Base-by-base conservation (phyloP, 2,329 filamentous ascomycete genomes). In the Fusarium decemcellulare region DNA sequence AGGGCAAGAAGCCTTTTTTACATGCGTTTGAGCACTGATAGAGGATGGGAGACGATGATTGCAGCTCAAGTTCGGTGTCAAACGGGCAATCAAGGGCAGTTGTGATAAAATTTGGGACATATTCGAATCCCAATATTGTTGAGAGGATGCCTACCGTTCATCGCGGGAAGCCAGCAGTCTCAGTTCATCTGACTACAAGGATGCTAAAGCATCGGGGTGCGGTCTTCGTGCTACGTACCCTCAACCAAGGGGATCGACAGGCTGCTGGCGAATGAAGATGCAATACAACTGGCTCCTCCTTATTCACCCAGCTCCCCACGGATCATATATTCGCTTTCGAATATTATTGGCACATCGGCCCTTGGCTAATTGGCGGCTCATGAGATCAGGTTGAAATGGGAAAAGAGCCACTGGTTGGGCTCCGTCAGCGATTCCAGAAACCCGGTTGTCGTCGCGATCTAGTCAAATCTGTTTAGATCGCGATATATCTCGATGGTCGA, bases 401-500 rank as follows among this genome's bases (percentile, higher is more conserved):
- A 43, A 18, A 50, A 34, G 39, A 27, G 40, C 39, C 59, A 51
- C 62, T 65, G 43, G 55, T 44, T 39, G 29, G 56, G 43, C 46
- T 61, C 59, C 55, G 55, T 70, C 29, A n/a, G 23, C 39, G 30
- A 66, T 57, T 47, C 63, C 57, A 68, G 59, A 54, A 63, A 66
- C 59, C 59, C 63, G 54, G 61, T 60, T 30, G 51, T 52, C 52
- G 58, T 62, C 29, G 55, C 60, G 66, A 73, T 72, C 64, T 56
- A 63, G 57, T 52, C 34, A 34, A 60, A 71, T 71, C 64, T 61
- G 44, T 36, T 48, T 48, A 52, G 64, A 73, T 73, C 71, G 71
- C 48, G 58, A 67, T 68, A 53, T 52, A 73, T 73, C 69, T 74
- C 61, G 71, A 72, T 73, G 68, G 65, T 69, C 67, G 61, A 66